phyloP scores from a whole-genome alignment of 768 basidiomycete species.

The Gautieria morchelliformis region DNA sequence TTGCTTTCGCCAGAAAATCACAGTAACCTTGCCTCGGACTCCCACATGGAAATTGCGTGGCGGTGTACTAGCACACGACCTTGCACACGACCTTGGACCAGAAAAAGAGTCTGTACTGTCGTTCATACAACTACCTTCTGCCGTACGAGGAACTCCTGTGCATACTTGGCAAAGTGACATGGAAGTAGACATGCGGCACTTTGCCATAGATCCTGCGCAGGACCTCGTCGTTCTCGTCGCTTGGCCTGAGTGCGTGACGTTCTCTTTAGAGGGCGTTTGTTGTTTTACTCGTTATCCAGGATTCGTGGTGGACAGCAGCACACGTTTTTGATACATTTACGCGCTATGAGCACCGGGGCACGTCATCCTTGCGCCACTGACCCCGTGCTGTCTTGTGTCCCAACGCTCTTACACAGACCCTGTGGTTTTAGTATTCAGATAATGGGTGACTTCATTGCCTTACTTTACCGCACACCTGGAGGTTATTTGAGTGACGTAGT shows the following conservation, averaged over 20 bases:
- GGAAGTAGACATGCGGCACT: constrained; percentile 37
- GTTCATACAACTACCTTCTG: constrained; percentile 43
- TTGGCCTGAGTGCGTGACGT: constrained; percentile 13
- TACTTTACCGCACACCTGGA: constrained; percentile 33
- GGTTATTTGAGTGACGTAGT: constrained; percentile 29
- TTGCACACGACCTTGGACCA: constrained; percentile 12
- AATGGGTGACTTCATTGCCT: constrained; percentile 39
- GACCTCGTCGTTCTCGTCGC: constrained; percentile 50
- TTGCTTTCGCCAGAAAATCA: background rate
- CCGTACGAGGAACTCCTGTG: constrained; percentile 35
- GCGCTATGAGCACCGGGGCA: constrained; percentile 34
- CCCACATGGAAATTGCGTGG: constrained; percentile 54
- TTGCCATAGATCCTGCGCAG: constrained; percentile 57
- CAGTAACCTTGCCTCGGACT: background rate
- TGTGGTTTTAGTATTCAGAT: constrained; percentile 40
- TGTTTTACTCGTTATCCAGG: no score
- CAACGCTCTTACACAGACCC: constrained; percentile 4
- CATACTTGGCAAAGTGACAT: constrained; percentile 32
- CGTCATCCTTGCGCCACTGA: constrained; percentile 35
- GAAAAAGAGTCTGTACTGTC: constrained; percentile 17
- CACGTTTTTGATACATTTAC: constrained; percentile 32
- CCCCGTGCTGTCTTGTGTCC: constrained; percentile 23
- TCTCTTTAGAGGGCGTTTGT: no score
- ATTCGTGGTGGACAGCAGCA: no score
- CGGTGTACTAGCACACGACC: constrained; percentile 44